phyloP scores from a whole-genome alignment of 768 basidiomycete species.

The Amanita jacksonii region DNA sequence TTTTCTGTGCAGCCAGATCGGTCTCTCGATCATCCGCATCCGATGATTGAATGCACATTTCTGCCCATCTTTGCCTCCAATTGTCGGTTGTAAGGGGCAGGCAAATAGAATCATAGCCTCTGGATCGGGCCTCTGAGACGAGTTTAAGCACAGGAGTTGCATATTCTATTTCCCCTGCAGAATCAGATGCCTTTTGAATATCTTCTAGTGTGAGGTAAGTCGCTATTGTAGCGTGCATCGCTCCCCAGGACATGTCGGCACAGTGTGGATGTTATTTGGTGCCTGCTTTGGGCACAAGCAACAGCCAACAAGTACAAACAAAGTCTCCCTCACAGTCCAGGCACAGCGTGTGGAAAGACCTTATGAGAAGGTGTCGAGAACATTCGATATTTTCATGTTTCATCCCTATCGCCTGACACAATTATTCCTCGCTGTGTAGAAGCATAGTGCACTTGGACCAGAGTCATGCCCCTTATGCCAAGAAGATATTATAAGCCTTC shows the following conservation, averaged over 20 bases:
- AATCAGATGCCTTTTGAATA: constrained; percentile 23
- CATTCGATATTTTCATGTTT: too few species aligned
- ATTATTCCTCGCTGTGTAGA: too few species aligned
- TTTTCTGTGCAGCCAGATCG: constrained; percentile 38
- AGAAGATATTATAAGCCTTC: background rate
- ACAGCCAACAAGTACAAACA: constrained; percentile 14
- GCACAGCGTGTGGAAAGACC: too few species aligned
- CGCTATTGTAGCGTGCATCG: constrained; percentile 23
- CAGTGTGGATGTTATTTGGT: constrained; percentile 2
- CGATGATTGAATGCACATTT: constrained; percentile 71
- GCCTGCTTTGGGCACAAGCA: constrained; percentile 15
- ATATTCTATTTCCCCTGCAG: constrained; percentile 13
- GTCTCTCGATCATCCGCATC: constrained; percentile 28
- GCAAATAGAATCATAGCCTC: constrained; percentile 69
- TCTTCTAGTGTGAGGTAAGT: constrained; percentile 33
- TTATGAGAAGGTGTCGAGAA: too few species aligned
- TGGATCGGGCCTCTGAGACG: constrained; percentile 40
- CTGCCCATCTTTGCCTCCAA: constrained; percentile 84
- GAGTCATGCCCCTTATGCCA: constrained; percentile 5
- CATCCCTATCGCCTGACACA: too few species aligned
- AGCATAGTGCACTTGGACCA: too few species aligned
- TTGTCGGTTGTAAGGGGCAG: constrained; percentile 82
- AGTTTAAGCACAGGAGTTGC: constrained; percentile 45
- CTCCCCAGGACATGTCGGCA: constrained; percentile 26
- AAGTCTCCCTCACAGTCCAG: too few species aligned